Conservation (phyloP, 495 filamentous ascomycete species). For the Mytilinidion resinicola region DNA sequence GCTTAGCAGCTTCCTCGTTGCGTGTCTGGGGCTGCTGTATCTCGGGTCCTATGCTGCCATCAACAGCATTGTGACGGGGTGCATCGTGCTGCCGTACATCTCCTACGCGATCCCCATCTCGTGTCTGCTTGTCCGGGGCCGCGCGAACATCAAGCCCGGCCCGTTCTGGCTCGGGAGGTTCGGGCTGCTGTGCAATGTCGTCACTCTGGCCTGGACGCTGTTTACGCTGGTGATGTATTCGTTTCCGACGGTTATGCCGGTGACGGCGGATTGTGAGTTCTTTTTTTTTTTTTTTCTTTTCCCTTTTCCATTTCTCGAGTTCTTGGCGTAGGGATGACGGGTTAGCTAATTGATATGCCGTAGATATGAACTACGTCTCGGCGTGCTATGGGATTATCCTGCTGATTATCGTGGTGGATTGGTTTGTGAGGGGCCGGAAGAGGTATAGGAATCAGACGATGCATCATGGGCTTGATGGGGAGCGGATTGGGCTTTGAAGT, state of each 20-base stretch:
- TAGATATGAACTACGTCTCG: slow-evolving; percentile 53
- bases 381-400: slow-evolving; percentile 47
- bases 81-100: slow-evolving; percentile 48
- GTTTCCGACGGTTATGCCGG: slow-evolving; percentile 43
- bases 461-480: background rate
- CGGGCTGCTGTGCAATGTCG: slow-evolving; percentile 42
- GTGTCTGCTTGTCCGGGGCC: slow-evolving; percentile 46
- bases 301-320: too few species aligned
- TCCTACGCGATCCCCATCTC: slow-evolving; percentile 48
- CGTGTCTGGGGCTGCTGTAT: slow-evolving; percentile 46
- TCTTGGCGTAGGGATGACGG: too few species aligned
- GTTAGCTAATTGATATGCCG: too few species aligned
- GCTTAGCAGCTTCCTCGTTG: slow-evolving; percentile 39
- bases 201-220: slow-evolving; percentile 46
- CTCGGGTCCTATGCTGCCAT: slow-evolving; percentile 47
- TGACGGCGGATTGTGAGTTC: slow-evolving; percentile 26
- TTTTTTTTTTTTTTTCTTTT: too few species aligned
- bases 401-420: slow-evolving; percentile 38
- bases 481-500: too few species aligned
- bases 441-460: background rate
- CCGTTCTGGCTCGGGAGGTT: slow-evolving; percentile 45
- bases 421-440: background rate
- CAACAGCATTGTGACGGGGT: slow-evolving; percentile 48
- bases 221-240: slow-evolving; percentile 52
- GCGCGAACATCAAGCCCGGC: slow-evolving; percentile 47